Conservation (phyloP, 805 yeast genomes). For the Candida insectalens region DNA sequence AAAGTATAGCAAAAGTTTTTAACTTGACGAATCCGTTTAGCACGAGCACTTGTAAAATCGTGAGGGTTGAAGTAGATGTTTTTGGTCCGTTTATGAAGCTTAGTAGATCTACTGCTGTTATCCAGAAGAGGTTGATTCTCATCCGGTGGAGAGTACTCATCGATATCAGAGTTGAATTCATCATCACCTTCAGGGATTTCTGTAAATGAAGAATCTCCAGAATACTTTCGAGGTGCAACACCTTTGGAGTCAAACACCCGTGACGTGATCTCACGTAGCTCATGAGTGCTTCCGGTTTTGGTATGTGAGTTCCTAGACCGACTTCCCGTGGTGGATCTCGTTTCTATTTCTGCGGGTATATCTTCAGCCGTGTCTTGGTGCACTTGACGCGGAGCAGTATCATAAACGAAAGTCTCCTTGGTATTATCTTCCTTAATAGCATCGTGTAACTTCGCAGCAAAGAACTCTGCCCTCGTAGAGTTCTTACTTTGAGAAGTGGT, state of each 20-base stretch:
- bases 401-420: constrained; percentile 96
- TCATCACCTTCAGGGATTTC: constrained; percentile 24
- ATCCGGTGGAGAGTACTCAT: constrained; percentile 7
- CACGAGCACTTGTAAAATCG: constrained; percentile 25
- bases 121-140: neutral
- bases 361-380: too few species aligned
- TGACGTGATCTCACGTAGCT: constrained; percentile 49
- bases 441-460: constrained; percentile 89
- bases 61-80: constrained; percentile 27
- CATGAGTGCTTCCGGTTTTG: too few species aligned
- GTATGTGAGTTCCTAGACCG: constrained; percentile 1
- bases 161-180: constrained; percentile 18
- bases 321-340: neutral
- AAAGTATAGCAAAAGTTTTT: constrained; percentile 32
- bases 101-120: neutral
- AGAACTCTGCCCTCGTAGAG: constrained; percentile 79
- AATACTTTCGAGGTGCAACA: constrained; percentile 60
- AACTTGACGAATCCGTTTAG: constrained; percentile 20
- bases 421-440: constrained; percentile 88
- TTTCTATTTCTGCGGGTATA: too few species aligned
- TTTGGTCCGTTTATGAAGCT: constrained; percentile 11
- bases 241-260: constrained; percentile 67
- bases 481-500: constrained; percentile 31
- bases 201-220: constrained; percentile 50
- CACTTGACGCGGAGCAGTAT: constrained; percentile 30